Percentiles rank a stretch among this genome's conserved stretches.
These are phyloP conservation scores for Globisporangium acanthophoron DNA, from an alignment of 352 stramenopile species.

Conservation along the genomic window DNA sequence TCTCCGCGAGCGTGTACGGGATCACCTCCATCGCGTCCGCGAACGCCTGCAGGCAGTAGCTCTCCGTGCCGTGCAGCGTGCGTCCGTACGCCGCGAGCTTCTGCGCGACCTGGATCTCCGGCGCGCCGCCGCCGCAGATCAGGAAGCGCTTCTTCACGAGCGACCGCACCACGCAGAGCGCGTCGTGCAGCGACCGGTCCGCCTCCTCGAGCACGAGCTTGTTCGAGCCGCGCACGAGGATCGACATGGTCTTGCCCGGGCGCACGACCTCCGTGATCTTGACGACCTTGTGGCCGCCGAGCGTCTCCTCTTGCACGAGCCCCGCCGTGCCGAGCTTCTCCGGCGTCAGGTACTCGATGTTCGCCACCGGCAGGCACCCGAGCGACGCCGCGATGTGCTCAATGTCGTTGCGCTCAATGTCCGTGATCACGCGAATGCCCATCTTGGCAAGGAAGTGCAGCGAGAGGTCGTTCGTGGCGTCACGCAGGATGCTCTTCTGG, in stretches of 20 bases:
- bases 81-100: slow-evolving; percentile 91
- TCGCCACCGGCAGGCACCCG: slow-evolving; percentile 94
- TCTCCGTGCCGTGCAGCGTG: slow-evolving; percentile 92
- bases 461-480: slow-evolving; percentile 99
- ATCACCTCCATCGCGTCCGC: slow-evolving; percentile 98
- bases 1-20: slow-evolving; percentile 99
- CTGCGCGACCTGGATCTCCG: slow-evolving; percentile 96
- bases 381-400: slow-evolving; percentile 98
- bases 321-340: slow-evolving; percentile 96
- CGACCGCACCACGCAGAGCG: slow-evolving; percentile 96
- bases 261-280: slow-evolving; percentile 98
- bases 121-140: slow-evolving; percentile 96
- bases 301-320: slow-evolving; percentile 95
- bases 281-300: slow-evolving; percentile 96
- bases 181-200: slow-evolving; percentile 98
- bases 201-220: slow-evolving; percentile 98
- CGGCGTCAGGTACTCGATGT: slow-evolving; percentile 96
- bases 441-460: slow-evolving; percentile 99
- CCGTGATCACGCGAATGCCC: slow-evolving; percentile 99
- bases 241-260: slow-evolving; percentile 95
- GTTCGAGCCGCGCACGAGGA: slow-evolving; percentile 98
- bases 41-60: slow-evolving; percentile 97
- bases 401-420: slow-evolving; percentile 98
- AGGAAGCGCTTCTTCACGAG: slow-evolving; percentile 99
- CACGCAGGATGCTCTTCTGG: slow-evolving; percentile 99